A percentile compares a stretch with the other conserved stretches of the same genome.
Evolutionary conservation across 2,329 filamentous ascomycete species (phyloP).

Genomic region (Phaeosphaeriaceae sp.): DNA sequence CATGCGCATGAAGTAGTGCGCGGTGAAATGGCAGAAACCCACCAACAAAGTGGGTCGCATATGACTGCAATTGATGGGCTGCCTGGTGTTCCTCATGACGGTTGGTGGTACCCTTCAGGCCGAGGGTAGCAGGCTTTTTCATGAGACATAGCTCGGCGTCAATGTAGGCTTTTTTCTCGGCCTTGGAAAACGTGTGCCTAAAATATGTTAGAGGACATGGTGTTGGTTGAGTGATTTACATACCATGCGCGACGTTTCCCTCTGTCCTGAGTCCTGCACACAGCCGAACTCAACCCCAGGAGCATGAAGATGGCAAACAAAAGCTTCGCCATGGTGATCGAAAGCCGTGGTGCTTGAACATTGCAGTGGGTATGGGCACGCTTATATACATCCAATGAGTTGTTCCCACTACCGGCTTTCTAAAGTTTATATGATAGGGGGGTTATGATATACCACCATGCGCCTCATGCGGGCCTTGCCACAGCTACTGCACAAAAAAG

Average conservation of each 20-base stretch:
- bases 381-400: too few species aligned
- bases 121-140: slow-evolving; percentile 11
- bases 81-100: slow-evolving; percentile 21
- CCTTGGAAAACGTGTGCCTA: slow-evolving; percentile 12
- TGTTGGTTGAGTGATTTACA: background rate
- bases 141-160: slow-evolving; percentile 22
- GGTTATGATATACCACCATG: too few species aligned
- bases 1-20: slow-evolving; percentile 39
- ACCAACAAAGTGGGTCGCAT: slow-evolving; percentile 11
- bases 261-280: background rate
- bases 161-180: slow-evolving; percentile 19
- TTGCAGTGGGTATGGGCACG: too few species aligned
- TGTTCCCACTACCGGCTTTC: too few species aligned
- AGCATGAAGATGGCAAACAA: background rate
- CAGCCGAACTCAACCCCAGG: background rate
- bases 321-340: background rate
- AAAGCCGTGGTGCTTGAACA: too few species aligned
- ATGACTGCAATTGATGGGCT: slow-evolving; percentile 9
- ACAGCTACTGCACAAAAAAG: too few species aligned
- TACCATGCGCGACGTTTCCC: slow-evolving; percentile 10
- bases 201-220: background rate
- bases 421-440: too few species aligned
- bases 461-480: too few species aligned
- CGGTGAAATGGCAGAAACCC: slow-evolving; percentile 49
- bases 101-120: slow-evolving; percentile 5